These are phyloP conservation scores for Tetratostichococcus sp. DNA, from an alignment of 139 green algal genomes.

Conservation along the genomic window DNA sequence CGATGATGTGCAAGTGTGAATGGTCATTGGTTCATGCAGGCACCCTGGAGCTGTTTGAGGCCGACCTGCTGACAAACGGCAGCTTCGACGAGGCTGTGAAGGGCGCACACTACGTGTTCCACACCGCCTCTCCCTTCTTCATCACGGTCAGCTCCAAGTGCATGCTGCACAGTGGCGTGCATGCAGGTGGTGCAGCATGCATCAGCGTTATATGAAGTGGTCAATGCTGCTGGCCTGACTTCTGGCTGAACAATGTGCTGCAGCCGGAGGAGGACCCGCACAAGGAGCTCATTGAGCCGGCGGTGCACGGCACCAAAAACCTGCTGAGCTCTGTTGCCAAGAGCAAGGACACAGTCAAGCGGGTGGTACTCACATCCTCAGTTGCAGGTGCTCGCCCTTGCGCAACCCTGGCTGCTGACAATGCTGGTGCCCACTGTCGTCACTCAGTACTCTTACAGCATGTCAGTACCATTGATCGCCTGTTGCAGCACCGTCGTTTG, in stretches of 20 bases:
- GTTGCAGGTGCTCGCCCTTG: slow-evolving; percentile 38
- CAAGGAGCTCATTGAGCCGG: slow-evolving; percentile 53
- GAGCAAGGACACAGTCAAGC: slow-evolving; percentile 33
- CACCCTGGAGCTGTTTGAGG: slow-evolving; percentile 15
- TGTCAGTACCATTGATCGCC: too few relatives aligned
- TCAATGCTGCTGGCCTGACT: too few relatives aligned
- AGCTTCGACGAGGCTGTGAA: slow-evolving; percentile 46
- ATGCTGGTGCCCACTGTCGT: background rate
- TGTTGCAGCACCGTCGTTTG: too few relatives aligned
- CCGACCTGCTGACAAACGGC: slow-evolving; percentile 29
- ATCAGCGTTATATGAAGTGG: too few relatives aligned
- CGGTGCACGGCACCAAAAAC: slow-evolving; percentile 54
- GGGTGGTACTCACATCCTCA: slow-evolving; percentile 65
- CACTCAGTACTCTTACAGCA: slow-evolving; percentile 21
- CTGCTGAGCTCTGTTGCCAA: slow-evolving; percentile 52
- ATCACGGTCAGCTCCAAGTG: slow-evolving; percentile 27
- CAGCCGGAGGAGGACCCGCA: slow-evolving; percentile 7
- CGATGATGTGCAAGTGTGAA: background rate
- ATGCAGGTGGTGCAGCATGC: too few relatives aligned
- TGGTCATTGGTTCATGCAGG: background rate
- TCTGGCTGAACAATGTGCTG: background rate
- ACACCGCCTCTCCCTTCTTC: slow-evolving; percentile 67
- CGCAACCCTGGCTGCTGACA: background rate
- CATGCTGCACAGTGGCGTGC: background rate
- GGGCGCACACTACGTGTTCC: slow-evolving; percentile 64